Percentiles rank a stretch among this genome's conserved stretches.
These are phyloP conservation scores for Ormosia emarginata DNA, from an alignment of 306 rosid genomes.

Conservation along the genomic window DNA sequence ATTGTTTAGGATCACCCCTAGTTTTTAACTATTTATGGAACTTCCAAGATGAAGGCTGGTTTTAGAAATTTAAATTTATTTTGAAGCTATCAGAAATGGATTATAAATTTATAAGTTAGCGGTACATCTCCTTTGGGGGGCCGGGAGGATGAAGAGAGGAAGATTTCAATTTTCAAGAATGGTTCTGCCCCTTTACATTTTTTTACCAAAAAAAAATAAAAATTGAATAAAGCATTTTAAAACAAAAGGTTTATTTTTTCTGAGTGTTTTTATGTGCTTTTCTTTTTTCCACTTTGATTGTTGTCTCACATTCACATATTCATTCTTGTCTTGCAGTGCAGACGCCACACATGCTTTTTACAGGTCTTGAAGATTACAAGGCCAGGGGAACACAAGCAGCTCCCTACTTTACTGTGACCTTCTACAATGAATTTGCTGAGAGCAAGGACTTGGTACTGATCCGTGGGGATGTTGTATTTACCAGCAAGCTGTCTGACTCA, in stretches of 20 bases:
- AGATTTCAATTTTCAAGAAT: neutral
- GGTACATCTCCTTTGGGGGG: neutral
- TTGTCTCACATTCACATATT: neutral
- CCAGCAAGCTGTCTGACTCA: constrained; percentile 72
- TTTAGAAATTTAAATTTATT: neutral
- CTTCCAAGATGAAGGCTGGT: neutral
- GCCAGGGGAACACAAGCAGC: constrained; percentile 92
- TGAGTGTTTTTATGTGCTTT: neutral
- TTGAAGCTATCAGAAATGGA: neutral
- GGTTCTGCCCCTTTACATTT: neutral
- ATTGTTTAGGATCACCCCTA: neutral
- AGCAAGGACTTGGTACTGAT: constrained; percentile 82
- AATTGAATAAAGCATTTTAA: neutral
- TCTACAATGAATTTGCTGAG: constrained; percentile 81
- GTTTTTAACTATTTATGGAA: neutral
- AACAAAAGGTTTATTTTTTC: neutral
- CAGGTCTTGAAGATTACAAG: constrained; percentile 94
- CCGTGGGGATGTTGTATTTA: constrained; percentile 78
- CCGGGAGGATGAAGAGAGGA: neutral
- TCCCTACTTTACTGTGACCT: constrained; percentile 71
- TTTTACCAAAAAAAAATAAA: neutral
- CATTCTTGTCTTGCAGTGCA: constrained; percentile 59
- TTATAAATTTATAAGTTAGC: neutral
- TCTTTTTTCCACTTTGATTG: neutral
- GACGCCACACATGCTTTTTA: constrained; percentile 73